Base-by-base conservation (phyloP, 257 asterid species). In the Ilex aquifolium region DNA sequence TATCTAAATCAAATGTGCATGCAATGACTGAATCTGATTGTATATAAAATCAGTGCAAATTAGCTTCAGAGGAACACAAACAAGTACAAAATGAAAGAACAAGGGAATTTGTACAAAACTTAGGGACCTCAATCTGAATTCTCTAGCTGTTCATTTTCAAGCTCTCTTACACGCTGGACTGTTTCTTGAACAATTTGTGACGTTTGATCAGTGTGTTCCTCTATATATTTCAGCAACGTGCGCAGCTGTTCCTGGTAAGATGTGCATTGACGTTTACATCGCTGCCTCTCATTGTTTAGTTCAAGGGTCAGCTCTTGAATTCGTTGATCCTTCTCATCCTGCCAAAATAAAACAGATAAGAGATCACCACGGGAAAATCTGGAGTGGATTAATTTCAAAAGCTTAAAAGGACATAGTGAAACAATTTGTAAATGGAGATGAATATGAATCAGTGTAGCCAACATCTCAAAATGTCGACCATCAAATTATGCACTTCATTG, bases 241-340 rank as follows among this genome's bases (percentile, higher is more conserved):
- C 39, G 65, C 40, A 72, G 36, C 36, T 66, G 72, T 59, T 66
- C 76, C 57, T 72, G 68, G 61, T 72, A 72, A 66, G 60, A 72
- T 32, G 64, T 65, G 49, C 76, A 66, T 7, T 16, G 44, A 11
- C 72, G 59, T 40, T 66, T 72, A 62, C 61, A 61, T 44, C 61
- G 65, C 27, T 72, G 77, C 39, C 62, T 61, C 65, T 72, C 76
- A 66, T 72, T 61, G 56, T 62, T 30, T 44, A 72, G 72, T 62
- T 72, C 77, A 49, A 66, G 31, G 0, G 72, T 66, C 57, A 72
- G 69, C 60, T 66, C 77, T 57, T 51, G 49, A 32, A 72, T 72
- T 61, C 65, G 61, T 31, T 72, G 69, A 51, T 66, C 72, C 44
- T 72, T 66, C 51, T 72, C 72, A 61, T 56, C 72, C 72, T 66